phyloP scores from a whole-genome alignment of 2,329 filamentous ascomycete genomes.

The Intubia oerlemansii region DNA sequence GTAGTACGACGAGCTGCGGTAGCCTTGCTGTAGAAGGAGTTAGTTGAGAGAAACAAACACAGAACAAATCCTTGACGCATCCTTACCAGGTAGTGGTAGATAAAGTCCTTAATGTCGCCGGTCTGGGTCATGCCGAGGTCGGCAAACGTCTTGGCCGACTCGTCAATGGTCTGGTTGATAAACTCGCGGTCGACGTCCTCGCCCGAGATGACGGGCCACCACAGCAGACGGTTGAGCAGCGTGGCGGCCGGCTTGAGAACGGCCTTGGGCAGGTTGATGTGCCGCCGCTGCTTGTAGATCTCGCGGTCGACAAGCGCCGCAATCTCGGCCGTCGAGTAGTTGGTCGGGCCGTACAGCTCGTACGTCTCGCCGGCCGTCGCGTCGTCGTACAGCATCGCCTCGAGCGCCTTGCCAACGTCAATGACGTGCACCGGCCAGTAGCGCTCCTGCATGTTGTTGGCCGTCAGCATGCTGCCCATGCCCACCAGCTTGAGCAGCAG shows the following conservation, averaged over 20 bases:
- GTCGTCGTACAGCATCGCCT: conserved; percentile 81
- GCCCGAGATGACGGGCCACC: conserved; percentile 69
- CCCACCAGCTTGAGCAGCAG: conserved; percentile 71
- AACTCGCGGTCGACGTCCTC: conserved; percentile 87
- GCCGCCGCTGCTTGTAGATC: conserved; percentile 72
- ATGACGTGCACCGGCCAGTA: conserved; percentile 87
- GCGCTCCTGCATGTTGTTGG: conserved; percentile 83
- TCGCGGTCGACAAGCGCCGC: conserved; percentile 75
- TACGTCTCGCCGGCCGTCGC: conserved; percentile 76
- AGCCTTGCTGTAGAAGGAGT: conserved; percentile 49
- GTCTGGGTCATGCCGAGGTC: conserved; percentile 82
- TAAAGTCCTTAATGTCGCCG: conserved; percentile 65
- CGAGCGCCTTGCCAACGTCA: conserved; percentile 75
- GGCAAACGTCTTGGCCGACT: conserved; percentile 81
- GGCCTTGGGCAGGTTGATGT: conserved; percentile 75
- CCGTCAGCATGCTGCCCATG: conserved; percentile 61
- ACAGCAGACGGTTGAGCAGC: conserved; percentile 61
- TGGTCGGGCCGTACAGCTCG: conserved; percentile 82
- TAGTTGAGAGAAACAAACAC: conserved; percentile 9
- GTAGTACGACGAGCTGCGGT: conserved; percentile 72
- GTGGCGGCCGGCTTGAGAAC: conserved; percentile 56
- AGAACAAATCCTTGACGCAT: no score
- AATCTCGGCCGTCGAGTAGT: conserved; percentile 80
- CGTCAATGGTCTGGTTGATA: conserved; percentile 81
- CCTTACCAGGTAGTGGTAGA: conserved; percentile 86